Evolutionary conservation across 2,329 filamentous ascomycete species (phyloP).

Genomic region (Pseudocercospora musae): DNA sequence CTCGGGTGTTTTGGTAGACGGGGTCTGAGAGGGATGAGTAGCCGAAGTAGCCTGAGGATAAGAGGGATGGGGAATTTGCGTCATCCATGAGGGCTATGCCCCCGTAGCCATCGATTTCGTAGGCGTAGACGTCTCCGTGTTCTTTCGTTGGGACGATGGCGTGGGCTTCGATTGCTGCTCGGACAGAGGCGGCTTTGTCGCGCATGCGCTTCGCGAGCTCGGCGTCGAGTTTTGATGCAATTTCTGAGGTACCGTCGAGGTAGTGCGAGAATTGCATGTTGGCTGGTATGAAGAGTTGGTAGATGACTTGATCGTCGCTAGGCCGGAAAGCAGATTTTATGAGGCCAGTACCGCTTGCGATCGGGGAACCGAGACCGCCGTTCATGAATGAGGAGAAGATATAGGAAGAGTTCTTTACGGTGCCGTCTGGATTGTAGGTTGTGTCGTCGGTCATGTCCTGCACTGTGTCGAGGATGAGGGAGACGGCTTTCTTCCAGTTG

Average conservation of each 20-base stretch:
- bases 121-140: slow-evolving; percentile 43
- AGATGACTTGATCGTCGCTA: slow-evolving; percentile 47
- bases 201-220: slow-evolving; percentile 6
- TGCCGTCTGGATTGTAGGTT: slow-evolving; percentile 9
- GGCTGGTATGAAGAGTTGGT: slow-evolving; percentile 45
- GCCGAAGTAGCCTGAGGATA: slow-evolving; percentile 32
- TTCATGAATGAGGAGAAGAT: slow-evolving; percentile 6
- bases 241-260: slow-evolving; percentile 50
- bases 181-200: slow-evolving; percentile 2
- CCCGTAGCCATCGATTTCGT: slow-evolving; percentile 45
- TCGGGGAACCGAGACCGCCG: slow-evolving; percentile 48
- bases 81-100: slow-evolving; percentile 62
- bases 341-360: slow-evolving; percentile 43
- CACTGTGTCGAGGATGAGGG: slow-evolving; percentile 3
- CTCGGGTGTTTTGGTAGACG: slow-evolving; percentile 44
- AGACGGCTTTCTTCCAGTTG: slow-evolving; percentile 2
- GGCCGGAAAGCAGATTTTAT: slow-evolving; percentile 47
- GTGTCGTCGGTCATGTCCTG: slow-evolving; percentile 13
- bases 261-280: slow-evolving; percentile 70
- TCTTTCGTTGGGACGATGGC: slow-evolving; percentile 38
- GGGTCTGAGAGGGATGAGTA: slow-evolving; percentile 26
- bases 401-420: slow-evolving; percentile 1
- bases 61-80: slow-evolving; percentile 64
- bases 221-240: slow-evolving; percentile 28
- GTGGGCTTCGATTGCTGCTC: slow-evolving; percentile 21